A percentile compares a stretch with the other conserved stretches of the same genome.
Evolutionary conservation across 306 rosid species (phyloP).

Genomic region (Dicorynia guianensis): DNA sequence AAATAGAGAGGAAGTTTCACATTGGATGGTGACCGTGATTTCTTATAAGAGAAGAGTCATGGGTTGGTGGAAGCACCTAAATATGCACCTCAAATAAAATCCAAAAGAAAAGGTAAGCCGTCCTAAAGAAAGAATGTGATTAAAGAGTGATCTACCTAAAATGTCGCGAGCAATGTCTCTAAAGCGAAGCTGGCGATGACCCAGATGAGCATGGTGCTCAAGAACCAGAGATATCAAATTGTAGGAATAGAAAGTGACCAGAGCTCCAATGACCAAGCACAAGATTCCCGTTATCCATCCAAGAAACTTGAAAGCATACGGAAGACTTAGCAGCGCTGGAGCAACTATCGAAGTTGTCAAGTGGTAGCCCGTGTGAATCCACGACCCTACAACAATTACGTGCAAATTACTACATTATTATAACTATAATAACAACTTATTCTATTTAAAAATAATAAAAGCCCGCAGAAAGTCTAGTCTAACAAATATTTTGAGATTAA

Average conservation of each 20-base stretch:
- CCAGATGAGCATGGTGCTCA: conserved; percentile 62
- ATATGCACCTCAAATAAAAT: no score
- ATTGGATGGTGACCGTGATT: no score
- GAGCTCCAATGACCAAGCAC: conserved; percentile 52
- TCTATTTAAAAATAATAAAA: no score
- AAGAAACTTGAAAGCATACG: conserved; percentile 57
- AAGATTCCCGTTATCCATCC: conserved; percentile 60
- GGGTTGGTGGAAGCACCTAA: no score
- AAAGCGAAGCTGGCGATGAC: conserved; percentile 69
- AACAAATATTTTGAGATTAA: no score
- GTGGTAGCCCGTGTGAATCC: conserved; percentile 69
- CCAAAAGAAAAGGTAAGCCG: no score
- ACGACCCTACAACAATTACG: conserved; percentile 44
- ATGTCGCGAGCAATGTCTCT: conserved; percentile 66
- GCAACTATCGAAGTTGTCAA: conserved; percentile 66
- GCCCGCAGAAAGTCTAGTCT: no score
- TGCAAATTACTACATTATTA: no score
- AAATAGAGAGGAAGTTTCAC: no score
- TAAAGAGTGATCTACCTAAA: conserved; percentile 45
- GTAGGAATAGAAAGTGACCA: conserved; percentile 64
- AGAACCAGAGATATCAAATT: conserved; percentile 59
- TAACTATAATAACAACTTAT: no score
- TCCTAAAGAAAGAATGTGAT: no score
- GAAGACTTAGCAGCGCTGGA: conserved; percentile 62
- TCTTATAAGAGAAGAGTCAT: no score